Percentiles rank a stretch among this genome's conserved stretches.
Evolutionary conservation across 148 eudicot genomes (phyloP).

Genomic region (Cornus suecica): DNA sequence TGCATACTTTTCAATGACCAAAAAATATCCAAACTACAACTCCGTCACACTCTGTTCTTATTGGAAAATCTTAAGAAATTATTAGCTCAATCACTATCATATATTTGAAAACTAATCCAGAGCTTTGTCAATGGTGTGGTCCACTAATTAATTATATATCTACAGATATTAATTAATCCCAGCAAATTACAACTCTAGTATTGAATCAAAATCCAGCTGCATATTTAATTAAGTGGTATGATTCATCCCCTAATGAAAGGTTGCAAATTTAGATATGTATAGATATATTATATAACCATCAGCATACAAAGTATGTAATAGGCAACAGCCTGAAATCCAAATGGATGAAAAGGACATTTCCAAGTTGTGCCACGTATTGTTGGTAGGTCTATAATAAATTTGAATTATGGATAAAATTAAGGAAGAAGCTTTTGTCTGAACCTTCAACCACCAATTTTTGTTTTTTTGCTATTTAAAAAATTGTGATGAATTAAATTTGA

Average conservation of each 20-base stretch:
- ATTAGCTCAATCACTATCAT: background rate
- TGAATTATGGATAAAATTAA: no score
- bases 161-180: no score
- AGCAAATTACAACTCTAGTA: background rate
- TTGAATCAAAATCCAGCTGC: background rate
- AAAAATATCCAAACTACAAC: no score
- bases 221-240: background rate
- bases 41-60: background rate
- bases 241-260: background rate
- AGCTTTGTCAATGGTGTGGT: background rate
- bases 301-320: background rate
- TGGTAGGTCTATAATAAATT: background rate
- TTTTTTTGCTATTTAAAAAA: no score
- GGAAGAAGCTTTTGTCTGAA: background rate
- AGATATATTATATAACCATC: background rate
- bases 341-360: background rate
- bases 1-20: no score
- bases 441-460: no score
- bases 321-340: background rate
- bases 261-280: background rate
- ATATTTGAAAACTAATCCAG: no score
- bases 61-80: background rate
- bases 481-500: no score
- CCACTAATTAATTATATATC: no score
- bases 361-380: background rate